Evolutionary conservation across 2,329 filamentous ascomycete species (phyloP).

Genomic region (Neonectria neomacrospora): DNA sequence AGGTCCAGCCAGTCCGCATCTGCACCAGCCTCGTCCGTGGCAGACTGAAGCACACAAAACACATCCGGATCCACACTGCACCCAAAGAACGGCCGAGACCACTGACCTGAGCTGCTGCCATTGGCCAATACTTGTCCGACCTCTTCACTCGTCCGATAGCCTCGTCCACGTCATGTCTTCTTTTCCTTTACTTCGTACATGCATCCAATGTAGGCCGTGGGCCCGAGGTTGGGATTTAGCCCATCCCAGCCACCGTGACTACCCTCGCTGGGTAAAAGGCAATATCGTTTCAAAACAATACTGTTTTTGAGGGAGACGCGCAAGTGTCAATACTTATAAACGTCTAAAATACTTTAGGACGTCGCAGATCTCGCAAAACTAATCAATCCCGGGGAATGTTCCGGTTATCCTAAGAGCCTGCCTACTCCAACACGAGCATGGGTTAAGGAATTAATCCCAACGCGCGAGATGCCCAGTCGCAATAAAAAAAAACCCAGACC

Average conservation of each 20-base stretch:
- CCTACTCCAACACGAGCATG: conserved; percentile 37
- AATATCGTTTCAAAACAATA: background rate
- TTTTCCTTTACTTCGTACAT: background rate
- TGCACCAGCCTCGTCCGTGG: conserved; percentile 12
- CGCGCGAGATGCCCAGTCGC: conserved; percentile 29
- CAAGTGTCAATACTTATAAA: conserved; percentile 29
- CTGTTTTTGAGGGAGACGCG: conserved; percentile 18
- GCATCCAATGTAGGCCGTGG: background rate
- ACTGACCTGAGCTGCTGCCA: background rate
- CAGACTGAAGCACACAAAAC: conserved; percentile 7
- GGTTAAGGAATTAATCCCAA: conserved; percentile 26
- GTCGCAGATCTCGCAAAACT: conserved; percentile 17
- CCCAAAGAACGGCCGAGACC: conserved; percentile 21
- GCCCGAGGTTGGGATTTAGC: background rate
- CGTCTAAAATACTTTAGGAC: conserved; percentile 29
- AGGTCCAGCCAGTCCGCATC: conserved; percentile 18
- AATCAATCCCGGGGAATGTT: conserved; percentile 9
- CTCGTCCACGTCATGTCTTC: conserved; percentile 13
- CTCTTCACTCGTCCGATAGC: background rate
- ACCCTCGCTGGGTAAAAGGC: background rate
- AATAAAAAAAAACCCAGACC: conserved; percentile 30
- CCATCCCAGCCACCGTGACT: background rate
- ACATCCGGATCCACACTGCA: conserved; percentile 17
- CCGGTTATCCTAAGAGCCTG: conserved; percentile 27
- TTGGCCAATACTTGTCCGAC: conserved; percentile 19